Evolutionary conservation across 371 early-diverging fungal genomes (phyloP).

Genomic region (Haplosporangium sp.): DNA sequence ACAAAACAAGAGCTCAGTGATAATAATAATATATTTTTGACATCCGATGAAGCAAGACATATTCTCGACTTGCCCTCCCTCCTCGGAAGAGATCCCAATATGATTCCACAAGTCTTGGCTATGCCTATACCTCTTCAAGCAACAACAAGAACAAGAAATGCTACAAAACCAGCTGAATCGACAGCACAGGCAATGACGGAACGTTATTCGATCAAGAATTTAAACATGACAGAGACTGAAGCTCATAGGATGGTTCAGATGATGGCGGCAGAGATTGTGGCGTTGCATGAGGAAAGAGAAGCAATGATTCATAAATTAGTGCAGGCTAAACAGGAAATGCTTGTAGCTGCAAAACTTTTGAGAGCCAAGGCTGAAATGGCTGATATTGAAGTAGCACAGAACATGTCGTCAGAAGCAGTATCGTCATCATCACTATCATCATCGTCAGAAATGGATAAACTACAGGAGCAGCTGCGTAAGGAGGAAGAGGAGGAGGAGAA

Average conservation of each 20-base stretch:
- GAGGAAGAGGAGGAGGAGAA: neutral
- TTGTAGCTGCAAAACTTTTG: constrained; percentile 40
- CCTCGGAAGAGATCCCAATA: constrained; percentile 36
- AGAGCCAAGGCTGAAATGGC: constrained; percentile 22
- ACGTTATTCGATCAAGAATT: constrained; percentile 42
- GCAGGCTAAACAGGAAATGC: constrained; percentile 35
- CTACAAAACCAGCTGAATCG: constrained; percentile 8
- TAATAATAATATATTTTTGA: constrained; percentile 12
- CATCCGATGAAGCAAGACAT: constrained; percentile 37
- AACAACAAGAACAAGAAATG: neutral
- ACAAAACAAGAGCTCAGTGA: neutral
- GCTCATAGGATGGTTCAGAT: constrained; percentile 49
- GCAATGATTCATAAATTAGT: constrained; percentile 31
- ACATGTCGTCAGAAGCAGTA: too few species aligned
- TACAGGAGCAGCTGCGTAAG: neutral
- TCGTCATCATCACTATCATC: neutral
- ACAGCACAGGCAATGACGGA: constrained; percentile 48
- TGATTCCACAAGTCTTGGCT: constrained; percentile 28
- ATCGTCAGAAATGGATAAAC: neutral
- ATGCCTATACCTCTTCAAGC: constrained; percentile 25
- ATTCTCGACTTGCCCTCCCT: constrained; percentile 44
- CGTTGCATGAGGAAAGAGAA: constrained; percentile 32
- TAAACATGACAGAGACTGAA: constrained; percentile 51
- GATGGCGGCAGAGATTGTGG: constrained; percentile 45
- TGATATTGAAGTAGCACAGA: neutral